Base-by-base conservation (phyloP, 805 yeast species). In the Phaffomyces opuntiae region DNA sequence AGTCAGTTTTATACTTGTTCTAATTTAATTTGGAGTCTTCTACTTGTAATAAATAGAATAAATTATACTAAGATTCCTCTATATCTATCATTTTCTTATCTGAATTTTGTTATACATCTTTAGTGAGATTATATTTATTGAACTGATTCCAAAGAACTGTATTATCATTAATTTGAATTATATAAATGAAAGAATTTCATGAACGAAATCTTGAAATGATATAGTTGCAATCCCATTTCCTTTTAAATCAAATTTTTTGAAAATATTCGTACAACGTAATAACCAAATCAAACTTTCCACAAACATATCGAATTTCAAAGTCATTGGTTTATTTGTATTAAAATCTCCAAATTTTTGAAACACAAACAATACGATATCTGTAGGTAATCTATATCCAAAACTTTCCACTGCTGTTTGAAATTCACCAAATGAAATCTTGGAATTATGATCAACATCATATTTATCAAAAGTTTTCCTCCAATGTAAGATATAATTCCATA, bases 201-300 rank as follows among this genome's bases (percentile, higher is more conserved):
- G 79, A 46, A 81, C 75, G 53, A 80, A 81, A 57, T 81, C 84
- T 60, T 78, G 80, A 57, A 80, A 81, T 25, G 77, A 77, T 11
- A 81, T 75, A 0, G 80, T 74, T 3, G 87, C 87, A 36, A 79
- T 72, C 2, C 95, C 95, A 41, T 83, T 81, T 39, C 83, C 75
- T 51, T 84, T 88, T 12, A 72, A 66, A 60, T 87, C 96, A 61
- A 75, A 85, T 58, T 80, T 81, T 56, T 85, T 83, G 69, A 87
- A 87, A 13, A 82, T 71, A 57, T 84, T 89, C 1, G 95, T 86
- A 51, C 85, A 73, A 51, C 87, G 77, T 59, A 87, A 73, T 53
- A 87, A 69, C 73, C 87, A 83, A 16, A 87, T 84, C 53, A 87
- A 72, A 44, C 86, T 74, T 60, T 87, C 95, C 25, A 87, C 88